Conservation (phyloP, 768 basidiomycete genomes). For the Tremella yokohamensis region DNA sequence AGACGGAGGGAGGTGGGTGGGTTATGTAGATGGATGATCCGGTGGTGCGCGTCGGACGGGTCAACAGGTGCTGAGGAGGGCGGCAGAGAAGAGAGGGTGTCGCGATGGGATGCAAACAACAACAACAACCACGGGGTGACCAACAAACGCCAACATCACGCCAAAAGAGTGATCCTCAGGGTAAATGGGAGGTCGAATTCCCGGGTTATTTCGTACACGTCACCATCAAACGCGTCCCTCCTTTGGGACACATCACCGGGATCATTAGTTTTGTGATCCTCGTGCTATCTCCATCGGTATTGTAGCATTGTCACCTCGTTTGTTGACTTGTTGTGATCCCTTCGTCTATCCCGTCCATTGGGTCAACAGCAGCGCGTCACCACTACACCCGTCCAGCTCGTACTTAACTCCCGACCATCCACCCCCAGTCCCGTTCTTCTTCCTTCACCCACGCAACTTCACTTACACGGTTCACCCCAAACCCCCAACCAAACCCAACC, state of each 20-base stretch:
- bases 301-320: neutral
- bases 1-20: neutral
- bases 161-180: neutral
- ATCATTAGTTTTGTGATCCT: no score
- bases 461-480: conserved; percentile 18
- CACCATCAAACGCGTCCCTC: neutral
- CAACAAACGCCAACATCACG: neutral
- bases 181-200: neutral
- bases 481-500: conserved; percentile 25
- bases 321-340: neutral
- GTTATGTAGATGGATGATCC: conserved; percentile 8
- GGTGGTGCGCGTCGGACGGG: conserved; percentile 1
- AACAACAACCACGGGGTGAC: neutral
- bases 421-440: conserved; percentile 10
- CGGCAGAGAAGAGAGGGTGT: conserved; percentile 4
- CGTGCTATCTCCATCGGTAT: no score
- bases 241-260: neutral
- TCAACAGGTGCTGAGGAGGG: conserved; percentile 5
- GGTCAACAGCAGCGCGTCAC: no score
- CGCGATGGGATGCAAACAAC: neutral
- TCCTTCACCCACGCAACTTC: conserved; percentile 23
- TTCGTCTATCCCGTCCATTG: neutral
- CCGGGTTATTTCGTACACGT: conserved; percentile 1
- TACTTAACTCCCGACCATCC: conserved; percentile 13
- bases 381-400: no score